Evolutionary conservation across 768 basidiomycete species (phyloP).

Genomic region (Naganishia vaughanmartiniae): DNA sequence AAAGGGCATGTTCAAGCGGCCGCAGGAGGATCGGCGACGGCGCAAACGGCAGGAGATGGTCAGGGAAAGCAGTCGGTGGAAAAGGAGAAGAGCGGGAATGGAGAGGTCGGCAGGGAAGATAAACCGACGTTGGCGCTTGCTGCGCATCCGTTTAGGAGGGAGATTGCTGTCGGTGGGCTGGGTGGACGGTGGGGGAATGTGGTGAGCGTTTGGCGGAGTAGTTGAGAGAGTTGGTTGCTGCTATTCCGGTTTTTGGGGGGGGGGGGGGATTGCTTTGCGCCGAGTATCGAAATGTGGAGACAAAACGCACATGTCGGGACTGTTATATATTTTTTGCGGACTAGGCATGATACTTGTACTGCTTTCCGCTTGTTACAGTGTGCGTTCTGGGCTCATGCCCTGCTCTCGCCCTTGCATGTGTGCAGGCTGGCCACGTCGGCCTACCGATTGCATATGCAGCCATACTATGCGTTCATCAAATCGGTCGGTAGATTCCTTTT

Average conservation of each 20-base stretch:
- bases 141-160: constrained; percentile 69
- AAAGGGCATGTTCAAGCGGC: not conserved
- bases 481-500: no score
- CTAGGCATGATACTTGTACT: no score
- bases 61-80: no score
- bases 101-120: not conserved
- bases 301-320: not conserved
- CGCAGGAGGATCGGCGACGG: not conserved
- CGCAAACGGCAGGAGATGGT: not conserved
- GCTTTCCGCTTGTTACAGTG: no score
- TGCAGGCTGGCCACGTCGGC: no score
- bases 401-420: no score
- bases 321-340: no score
- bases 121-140: constrained; percentile 63
- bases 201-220: constrained; percentile 68
- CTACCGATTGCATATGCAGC: no score
- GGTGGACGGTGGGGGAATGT: constrained; percentile 70
- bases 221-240: not conserved
- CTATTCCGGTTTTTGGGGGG: no score
- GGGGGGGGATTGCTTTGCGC: no score
- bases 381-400: no score
- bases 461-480: no score
- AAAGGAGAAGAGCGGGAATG: not conserved
- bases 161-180: constrained; percentile 84
- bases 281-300: not conserved